These are phyloP conservation scores for Podaxis carcinomalis DNA, from an alignment of 768 basidiomycete species.

Conservation along the genomic window DNA sequence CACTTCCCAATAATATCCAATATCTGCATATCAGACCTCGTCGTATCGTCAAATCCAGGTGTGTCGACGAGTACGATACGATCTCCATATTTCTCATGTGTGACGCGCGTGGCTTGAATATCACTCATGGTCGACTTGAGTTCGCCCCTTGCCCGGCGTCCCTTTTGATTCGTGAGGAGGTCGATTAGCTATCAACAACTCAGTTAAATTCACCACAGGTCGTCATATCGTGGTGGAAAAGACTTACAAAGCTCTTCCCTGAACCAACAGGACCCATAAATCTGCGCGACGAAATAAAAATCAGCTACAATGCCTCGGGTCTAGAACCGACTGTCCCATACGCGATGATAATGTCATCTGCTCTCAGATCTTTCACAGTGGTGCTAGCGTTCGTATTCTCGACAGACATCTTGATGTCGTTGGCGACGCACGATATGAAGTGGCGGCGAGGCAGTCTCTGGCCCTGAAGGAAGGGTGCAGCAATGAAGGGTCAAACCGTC, in stretches of 20 bases:
- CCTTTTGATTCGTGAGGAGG: neutral
- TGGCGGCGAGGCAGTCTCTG: too few relatives aligned
- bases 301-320: neutral
- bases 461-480: neutral
- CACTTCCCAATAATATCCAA: neutral
- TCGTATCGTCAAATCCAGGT: conserved; percentile 9
- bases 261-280: conserved; percentile 6
- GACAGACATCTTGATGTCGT: too few relatives aligned
- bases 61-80: conserved; percentile 11
- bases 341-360: conserved; percentile 1
- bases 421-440: too few relatives aligned
- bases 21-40: neutral
- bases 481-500: too few relatives aligned
- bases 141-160: neutral
- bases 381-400: too few relatives aligned
- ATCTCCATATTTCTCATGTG: neutral
- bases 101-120: neutral
- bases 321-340: neutral
- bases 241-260: conserved; percentile 11
- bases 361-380: neutral
- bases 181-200: conserved; percentile 6
- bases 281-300: neutral
- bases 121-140: neutral
- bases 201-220: too few relatives aligned
- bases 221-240: neutral